These are phyloP conservation scores for Malus fusca DNA, from an alignment of 306 rosid species.

Conservation along the genomic window DNA sequence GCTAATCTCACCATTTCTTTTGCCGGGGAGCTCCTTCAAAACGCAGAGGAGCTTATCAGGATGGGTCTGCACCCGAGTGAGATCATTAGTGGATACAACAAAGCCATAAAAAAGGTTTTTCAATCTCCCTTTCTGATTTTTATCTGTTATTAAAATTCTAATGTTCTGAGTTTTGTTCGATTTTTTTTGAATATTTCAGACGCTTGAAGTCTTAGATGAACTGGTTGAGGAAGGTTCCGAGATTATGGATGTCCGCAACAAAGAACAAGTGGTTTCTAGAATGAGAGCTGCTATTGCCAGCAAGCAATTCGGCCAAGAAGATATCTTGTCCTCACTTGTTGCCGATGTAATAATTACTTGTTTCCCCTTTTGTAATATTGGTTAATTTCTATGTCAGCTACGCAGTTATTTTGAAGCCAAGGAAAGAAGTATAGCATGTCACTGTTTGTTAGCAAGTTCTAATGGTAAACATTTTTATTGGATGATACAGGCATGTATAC, in stretches of 20 bases:
- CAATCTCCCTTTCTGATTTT: no score
- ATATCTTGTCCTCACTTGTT: conserved; percentile 67
- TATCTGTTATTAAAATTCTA: neutral
- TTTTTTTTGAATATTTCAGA: conserved; percentile 22
- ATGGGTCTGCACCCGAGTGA: conserved; percentile 95
- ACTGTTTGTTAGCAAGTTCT: conserved; percentile 10
- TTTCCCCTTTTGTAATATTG: neutral
- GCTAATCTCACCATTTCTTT: conserved; percentile 88
- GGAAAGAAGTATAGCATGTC: neutral
- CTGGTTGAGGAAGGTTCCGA: conserved; percentile 80
- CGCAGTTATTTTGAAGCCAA: conserved; percentile 32
- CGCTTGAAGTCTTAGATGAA: conserved; percentile 60
- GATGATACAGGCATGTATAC: conserved; percentile 71
- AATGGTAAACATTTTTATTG: neutral
- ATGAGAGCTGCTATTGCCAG: conserved; percentile 95
- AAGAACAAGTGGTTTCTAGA: conserved; percentile 70
- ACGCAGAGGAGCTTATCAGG: conserved; percentile 87
- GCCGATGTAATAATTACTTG: conserved; percentile 58
- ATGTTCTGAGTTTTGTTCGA: neutral
- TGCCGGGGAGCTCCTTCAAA: conserved; percentile 84
- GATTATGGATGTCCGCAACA: conserved; percentile 79
- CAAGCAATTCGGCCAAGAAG: conserved; percentile 96
- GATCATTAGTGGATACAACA: conserved; percentile 84
- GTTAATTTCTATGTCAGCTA: neutral
- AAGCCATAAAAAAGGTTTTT: conserved; percentile 73